Base-by-base conservation (phyloP, 2,329 filamentous ascomycete species). In the Diaporthe sp. region DNA sequence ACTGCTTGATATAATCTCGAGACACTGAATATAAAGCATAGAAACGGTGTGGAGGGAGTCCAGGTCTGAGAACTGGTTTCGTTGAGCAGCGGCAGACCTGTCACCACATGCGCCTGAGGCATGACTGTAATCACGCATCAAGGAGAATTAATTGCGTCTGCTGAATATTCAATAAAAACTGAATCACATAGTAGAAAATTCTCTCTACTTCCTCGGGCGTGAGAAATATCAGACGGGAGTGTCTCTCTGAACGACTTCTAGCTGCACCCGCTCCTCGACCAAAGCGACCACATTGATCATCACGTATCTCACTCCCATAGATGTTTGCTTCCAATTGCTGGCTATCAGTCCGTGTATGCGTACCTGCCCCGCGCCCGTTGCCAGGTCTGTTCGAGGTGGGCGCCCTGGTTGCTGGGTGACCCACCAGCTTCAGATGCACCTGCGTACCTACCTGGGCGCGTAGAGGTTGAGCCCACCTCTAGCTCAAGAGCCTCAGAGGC, bases 401-500 rank as follows among this genome's bases (percentile, higher is more conserved):
- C 22, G 33, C 22, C 22, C 19, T 50, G 19, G 61, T 67, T 67
- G 61, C 61, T 67, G 61, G 61, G 61, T 67, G 42, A 52, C 30
- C 60, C 61, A 50, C 12, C 61, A 52, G 45, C 25, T 12, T 19
- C 30, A 30, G 17, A 67, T n/a, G 61, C 28, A n/a, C 8, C 22
- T 17, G 45, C 10, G 42, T 10, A 66, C 6, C 28, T 17, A n/a
- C 42, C 4, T 17, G 19, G 61, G 17, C 2, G 28, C 42, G 19
- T 30, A 17, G 25, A 45, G 17, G 40, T 45, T 3, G 25, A 45
- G 25, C 17, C 9, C 10, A 45, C 25, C 9, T 28, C 7, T 22
- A 50, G 28, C 30, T 52, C 12, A 30, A 38, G 61, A 12, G 28
- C 13, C n/a, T 2, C 42, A 25, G 61, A 13, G 45, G 12, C 3